Base-by-base conservation (phyloP, 345 rosid species). In the Sonneratia caseolaris region DNA sequence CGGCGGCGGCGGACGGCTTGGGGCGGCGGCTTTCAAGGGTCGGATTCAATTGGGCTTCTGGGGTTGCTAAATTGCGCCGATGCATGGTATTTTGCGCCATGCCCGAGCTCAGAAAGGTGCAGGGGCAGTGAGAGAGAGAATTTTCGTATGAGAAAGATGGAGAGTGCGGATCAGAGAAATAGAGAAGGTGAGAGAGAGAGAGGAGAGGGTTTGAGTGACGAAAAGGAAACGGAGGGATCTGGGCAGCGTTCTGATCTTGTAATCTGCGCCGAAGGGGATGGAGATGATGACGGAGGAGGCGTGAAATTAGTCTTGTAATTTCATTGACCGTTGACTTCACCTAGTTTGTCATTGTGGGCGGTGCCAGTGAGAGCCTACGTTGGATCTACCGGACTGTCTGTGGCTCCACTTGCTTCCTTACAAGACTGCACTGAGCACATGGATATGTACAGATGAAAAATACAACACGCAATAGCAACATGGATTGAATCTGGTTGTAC, bases 251-350 rank as follows among this genome's bases (percentile, higher is more conserved):
- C 59, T 53, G 22, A 42, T 42, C 5, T 47, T 7, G 79, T 70
- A 76, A 76, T 80, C 45, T 79, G 83, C 77, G 76, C 74, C 70
- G 40, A 38, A 53, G 68, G 69, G 56, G 73, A 73, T 55, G 75
- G 79, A 24, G 36, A 66, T 47, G n/a, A 32, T 19, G 49, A 7
- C 7, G 69, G 69, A 37, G 14, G 42, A 65, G 51, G 51, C 45
- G 32, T 42, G 19, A 22, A 62, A 38, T 4, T 47, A 47, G 51
- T 2, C 14, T 13, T 51, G 70, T 48, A 65, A 55, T 68, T 51
- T 9, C 40, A 68, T 84, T 86, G 86, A 86, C 90, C 80, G 64
- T 84, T 81, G 86, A 86, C 84, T 76, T 3, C 45, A 4, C 10
- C 45, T 1, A 42, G 45, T 42, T 4, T 9, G 45, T 42, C 7